Evolutionary conservation across 2,329 filamentous ascomycete species (phyloP).

Genomic region (Paecilomyces sp.): DNA sequence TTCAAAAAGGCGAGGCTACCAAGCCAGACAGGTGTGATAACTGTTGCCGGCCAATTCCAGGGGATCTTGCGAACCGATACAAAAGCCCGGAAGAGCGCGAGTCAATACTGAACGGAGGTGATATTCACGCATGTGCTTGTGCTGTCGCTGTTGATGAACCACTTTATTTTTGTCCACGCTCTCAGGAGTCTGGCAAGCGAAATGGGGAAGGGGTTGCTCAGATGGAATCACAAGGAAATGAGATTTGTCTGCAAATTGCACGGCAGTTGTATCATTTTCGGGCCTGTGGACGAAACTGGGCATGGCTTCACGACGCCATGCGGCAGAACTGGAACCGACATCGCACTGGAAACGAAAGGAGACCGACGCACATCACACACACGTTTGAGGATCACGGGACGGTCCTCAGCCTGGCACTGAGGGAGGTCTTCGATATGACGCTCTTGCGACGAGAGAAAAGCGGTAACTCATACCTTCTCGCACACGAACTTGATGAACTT

Average conservation of each 20-base stretch:
- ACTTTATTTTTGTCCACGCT: slow-evolving; percentile 7
- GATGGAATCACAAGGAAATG: background rate
- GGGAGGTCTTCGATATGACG: slow-evolving; percentile 30
- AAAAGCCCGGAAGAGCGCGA: background rate
- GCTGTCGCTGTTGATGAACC: background rate
- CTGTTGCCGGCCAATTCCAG: slow-evolving; percentile 11
- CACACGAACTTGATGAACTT: slow-evolving; percentile 29
- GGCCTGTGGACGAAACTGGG: slow-evolving; percentile 25
- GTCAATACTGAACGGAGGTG: slow-evolving; percentile 1
- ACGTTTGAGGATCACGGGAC: slow-evolving; percentile 27
- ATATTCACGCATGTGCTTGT: slow-evolving; percentile 6
- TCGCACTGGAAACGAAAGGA: background rate
- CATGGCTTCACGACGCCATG: slow-evolving; percentile 28
- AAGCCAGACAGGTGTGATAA: slow-evolving; percentile 19
- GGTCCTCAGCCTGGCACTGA: slow-evolving; percentile 23
- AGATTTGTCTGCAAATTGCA: slow-evolving; percentile 19
- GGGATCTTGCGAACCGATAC: background rate
- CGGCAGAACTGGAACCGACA: slow-evolving; percentile 10
- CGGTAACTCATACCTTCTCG: slow-evolving; percentile 16
- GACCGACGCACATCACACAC: slow-evolving; percentile 11
- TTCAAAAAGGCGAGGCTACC: background rate
- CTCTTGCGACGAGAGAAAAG: slow-evolving; percentile 18
- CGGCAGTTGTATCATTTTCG: slow-evolving; percentile 20
- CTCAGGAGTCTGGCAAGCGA: background rate
- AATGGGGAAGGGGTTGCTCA: background rate